These are phyloP conservation scores for Coix lacrymajobi DNA, from an alignment of 176 grass and related monocot species.

Conservation along the genomic window DNA sequence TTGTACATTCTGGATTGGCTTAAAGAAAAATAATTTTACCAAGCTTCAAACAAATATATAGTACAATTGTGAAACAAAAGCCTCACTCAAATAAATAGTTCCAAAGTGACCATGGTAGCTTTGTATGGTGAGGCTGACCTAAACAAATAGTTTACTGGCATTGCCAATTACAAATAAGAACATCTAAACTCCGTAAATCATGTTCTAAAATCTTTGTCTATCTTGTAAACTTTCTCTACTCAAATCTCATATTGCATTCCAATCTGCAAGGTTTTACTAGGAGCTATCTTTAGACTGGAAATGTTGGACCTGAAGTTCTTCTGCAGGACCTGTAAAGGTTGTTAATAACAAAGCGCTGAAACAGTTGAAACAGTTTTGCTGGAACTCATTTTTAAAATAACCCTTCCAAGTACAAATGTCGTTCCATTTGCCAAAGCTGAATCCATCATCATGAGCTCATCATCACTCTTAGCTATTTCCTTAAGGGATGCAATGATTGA, in stretches of 20 bases:
- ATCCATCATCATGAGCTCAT: constrained; percentile 37
- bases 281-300: constrained; percentile 49
- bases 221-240: constrained; percentile 26
- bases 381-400: constrained; percentile 48
- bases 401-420: constrained; percentile 66
- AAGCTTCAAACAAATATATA: constrained; percentile 7
- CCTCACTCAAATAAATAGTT: neutral
- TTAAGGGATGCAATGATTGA: constrained; percentile 54
- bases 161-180: constrained; percentile 5
- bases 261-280: constrained; percentile 57
- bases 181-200: neutral
- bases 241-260: constrained; percentile 81
- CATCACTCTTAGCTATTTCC: constrained; percentile 36
- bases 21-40: neutral
- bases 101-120: neutral
- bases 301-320: constrained; percentile 88
- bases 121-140: neutral
- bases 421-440: constrained; percentile 47
- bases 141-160: neutral
- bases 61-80: neutral
- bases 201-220: constrained; percentile 30
- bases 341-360: constrained; percentile 42
- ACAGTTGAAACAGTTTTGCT: constrained; percentile 42
- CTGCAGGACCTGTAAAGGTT: constrained; percentile 61
- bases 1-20: neutral